Conservation (phyloP, 108 stramenopile genomes). For the Asterionellopsis glacialis region DNA sequence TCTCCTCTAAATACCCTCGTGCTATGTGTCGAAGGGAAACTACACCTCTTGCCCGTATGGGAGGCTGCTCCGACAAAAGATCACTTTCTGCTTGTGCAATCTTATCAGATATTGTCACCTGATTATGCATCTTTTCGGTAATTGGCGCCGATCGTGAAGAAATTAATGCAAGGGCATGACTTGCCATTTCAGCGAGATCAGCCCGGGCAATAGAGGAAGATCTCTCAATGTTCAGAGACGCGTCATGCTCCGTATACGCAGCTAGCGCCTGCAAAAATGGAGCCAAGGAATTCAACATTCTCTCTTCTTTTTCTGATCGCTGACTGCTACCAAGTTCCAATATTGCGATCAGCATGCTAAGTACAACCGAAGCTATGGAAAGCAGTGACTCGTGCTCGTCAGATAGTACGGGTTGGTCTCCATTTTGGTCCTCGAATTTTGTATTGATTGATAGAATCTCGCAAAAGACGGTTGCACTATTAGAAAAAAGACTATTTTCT, state of each 20-base stretch:
- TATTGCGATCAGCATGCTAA: constrained; percentile 70
- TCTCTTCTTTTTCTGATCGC: constrained; percentile 52
- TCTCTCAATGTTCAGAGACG: not conserved
- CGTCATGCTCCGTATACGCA: not conserved
- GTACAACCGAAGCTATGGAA: constrained; percentile 55
- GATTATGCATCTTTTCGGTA: not conserved
- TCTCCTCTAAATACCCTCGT: constrained; percentile 28
- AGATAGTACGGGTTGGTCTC: not conserved
- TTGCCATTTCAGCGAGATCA: constrained; percentile 74
- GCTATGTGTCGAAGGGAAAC: constrained; percentile 63
- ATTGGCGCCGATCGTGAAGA: constrained; percentile 30
- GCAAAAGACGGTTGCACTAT: no score
- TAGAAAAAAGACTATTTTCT: not conserved
- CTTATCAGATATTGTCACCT: constrained; percentile 12
- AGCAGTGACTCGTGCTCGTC: constrained; percentile 24
- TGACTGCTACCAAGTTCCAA: constrained; percentile 63
- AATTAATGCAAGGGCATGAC: constrained; percentile 71
- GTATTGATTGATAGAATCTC: no score
- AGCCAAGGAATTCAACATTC: constrained; percentile 34
- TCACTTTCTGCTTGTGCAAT: constrained; percentile 47
- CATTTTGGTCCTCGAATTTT: no score
- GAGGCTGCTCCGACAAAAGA: constrained; percentile 59
- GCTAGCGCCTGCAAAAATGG: constrained; percentile 38
- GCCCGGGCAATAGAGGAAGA: constrained; percentile 18
- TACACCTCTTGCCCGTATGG: constrained; percentile 74